Evolutionary conservation across 345 rosid genomes (phyloP), one percentile per base, ranked within the genome.

Genomic region (Camelina sativa): DNA sequence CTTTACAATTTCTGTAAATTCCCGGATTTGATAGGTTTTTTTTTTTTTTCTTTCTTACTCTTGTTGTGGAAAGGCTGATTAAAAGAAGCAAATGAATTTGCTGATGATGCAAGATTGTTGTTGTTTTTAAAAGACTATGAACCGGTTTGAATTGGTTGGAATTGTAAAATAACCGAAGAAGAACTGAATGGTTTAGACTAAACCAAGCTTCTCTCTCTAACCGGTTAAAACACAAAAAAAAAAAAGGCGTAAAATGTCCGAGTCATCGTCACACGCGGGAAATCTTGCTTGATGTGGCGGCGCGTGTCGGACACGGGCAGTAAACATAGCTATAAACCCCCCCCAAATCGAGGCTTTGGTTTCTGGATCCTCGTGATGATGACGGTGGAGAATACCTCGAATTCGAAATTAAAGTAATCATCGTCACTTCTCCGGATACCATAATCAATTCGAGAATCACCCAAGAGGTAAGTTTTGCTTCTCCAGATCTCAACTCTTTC

Each of bases 241-340:
- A 3, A 25, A 23, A 23, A 1, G 25, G 58, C 17, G 65, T 23
- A 15, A 51, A 35, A 19, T 16, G 55, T n/a, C 20, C 35, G 15
- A 41, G 68, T 51, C 46, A 67, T 50, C 47, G 1, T 20, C 43
- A 38, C 67, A 47, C 73, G 79, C 63, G 80, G 80, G 80, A 76
- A 76, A 61, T n/a, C 73, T 50, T 10, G 30, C 37, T 25, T 17
- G 30, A 28, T 28, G 62, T 51, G 62, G 3, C 38, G 62, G 73
- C 68, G 79, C 67, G 79, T 75, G 79, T 6, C 1, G 7, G 2
- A 11, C 51, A 65, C 52, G 68, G 55, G 47, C 62, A 30, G 57
- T 52, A 44, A 32, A 76, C 5, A n/a, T 60, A 44, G 37, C 28
- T 10, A 67, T 37, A 67, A 60, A 57, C 19, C 19, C 11, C 19